These are phyloP conservation scores for Dipodascus albidus DNA, from an alignment of 805 yeast species.

Conservation along the genomic window DNA sequence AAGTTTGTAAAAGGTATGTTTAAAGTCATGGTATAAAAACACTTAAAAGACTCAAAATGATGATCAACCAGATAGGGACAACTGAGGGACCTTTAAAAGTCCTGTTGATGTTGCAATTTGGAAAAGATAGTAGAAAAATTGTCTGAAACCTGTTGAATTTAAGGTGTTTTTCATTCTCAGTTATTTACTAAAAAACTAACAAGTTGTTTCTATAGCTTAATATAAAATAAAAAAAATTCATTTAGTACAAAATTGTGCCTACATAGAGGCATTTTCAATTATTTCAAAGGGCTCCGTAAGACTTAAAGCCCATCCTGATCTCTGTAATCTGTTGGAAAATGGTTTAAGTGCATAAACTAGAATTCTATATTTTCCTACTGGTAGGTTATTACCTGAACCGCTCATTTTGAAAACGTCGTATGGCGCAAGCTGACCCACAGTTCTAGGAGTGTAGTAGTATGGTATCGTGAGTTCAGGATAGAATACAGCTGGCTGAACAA, in stretches of 20 bases:
- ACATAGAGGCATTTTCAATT: background rate
- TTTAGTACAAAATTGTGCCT: too few relatives aligned
- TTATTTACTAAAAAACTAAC: too few relatives aligned
- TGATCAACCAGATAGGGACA: conserved; percentile 2
- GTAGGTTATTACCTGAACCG: background rate
- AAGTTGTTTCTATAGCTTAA: too few relatives aligned
- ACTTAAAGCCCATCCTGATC: background rate
- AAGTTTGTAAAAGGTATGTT: background rate
- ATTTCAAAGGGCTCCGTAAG: background rate
- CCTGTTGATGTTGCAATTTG: background rate
- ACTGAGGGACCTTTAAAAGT: conserved; percentile 1
- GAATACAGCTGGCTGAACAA: background rate
- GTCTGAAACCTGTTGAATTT: background rate
- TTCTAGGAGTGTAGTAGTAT: background rate
- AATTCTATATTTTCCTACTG: background rate
- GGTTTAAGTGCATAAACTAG: background rate
- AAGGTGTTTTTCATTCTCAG: too few relatives aligned
- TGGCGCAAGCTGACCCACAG: background rate
- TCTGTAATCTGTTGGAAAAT: background rate
- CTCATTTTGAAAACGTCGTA: background rate
- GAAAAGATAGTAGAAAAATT: background rate
- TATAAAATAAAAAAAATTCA: too few relatives aligned
- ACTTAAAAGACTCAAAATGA: background rate
- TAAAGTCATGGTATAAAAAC: background rate
- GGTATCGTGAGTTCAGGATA: background rate